A percentile compares a stretch with the other conserved stretches of the same genome.
phyloP scores from a whole-genome alignment of 176 grass and related monocot genomes.

The Sorghum bicolor region DNA sequence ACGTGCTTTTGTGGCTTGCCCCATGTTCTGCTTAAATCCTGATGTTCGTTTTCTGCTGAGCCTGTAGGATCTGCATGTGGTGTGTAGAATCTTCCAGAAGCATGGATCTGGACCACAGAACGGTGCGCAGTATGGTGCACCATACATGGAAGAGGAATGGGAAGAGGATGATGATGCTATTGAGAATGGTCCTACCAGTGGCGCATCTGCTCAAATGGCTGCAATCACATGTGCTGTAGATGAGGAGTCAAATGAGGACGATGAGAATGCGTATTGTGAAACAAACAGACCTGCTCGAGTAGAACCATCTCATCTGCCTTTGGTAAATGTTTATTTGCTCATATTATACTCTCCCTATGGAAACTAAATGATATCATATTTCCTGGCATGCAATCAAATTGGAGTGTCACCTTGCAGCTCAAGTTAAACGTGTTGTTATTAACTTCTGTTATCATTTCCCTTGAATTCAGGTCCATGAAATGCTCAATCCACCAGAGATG shows the following conservation, averaged over 20 bases:
- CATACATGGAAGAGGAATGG: conserved; percentile 96
- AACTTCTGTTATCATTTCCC: conserved; percentile 17
- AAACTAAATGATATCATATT: neutral
- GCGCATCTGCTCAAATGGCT: neutral
- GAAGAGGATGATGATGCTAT: conserved; percentile 59
- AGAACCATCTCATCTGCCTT: neutral
- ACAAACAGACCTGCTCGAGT: conserved; percentile 49
- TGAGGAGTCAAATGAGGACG: conserved; percentile 40
- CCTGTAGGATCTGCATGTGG: conserved; percentile 74
- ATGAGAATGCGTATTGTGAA: conserved; percentile 44
- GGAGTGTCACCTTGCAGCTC: neutral
- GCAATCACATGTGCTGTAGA: conserved; percentile 31
- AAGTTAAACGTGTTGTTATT: conserved; percentile 5
- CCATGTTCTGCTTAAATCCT: neutral
- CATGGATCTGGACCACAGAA: conserved; percentile 73
- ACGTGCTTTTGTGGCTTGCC: neutral
- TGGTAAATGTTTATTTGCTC: conserved; percentile 12
- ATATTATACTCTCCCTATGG: neutral
- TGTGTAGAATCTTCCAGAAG: conserved; percentile 96
- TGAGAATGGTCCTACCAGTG: conserved; percentile 35
- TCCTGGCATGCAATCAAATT: neutral
- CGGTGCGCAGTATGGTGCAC: conserved; percentile 90
- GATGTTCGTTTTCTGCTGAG: conserved; percentile 31
- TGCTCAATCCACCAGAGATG: conserved; percentile 20
- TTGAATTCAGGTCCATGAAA: conserved; percentile 21